A percentile compares a stretch with the other conserved stretches of the same genome.
phyloP scores from a whole-genome alignment of 2,329 filamentous ascomycete species.

The Nigrospora sphaerica region DNA sequence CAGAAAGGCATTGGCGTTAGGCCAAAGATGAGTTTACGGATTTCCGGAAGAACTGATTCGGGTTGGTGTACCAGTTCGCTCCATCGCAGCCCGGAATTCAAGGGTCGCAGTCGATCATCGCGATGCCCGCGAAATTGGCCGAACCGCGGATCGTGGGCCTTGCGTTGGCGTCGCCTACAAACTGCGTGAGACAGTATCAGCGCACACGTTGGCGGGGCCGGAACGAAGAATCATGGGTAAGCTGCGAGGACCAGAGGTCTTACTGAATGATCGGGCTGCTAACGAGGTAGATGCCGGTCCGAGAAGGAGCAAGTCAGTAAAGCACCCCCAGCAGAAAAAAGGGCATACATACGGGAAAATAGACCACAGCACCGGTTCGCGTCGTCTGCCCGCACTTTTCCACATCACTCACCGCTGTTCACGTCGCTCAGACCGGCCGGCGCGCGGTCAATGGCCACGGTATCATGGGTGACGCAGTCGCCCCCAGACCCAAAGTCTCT shows the following conservation, averaged over 20 bases:
- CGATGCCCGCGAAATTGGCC: slow-evolving; percentile 38
- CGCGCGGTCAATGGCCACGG: too few relatives aligned
- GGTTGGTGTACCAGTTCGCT: slow-evolving; percentile 46
- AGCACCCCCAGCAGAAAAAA: too few relatives aligned
- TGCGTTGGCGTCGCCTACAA: slow-evolving; percentile 31
- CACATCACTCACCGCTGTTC: slow-evolving; percentile 5
- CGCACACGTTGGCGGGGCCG: not conserved
- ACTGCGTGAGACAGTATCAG: slow-evolving; percentile 34
- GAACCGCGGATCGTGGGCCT: slow-evolving; percentile 54
- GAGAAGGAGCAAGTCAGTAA: too few relatives aligned
- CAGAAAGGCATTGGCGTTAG: slow-evolving; percentile 45
- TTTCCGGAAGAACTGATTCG: slow-evolving; percentile 46
- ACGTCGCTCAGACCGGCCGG: slow-evolving; percentile 2
- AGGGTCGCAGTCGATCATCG: slow-evolving; percentile 3
- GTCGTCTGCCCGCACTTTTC: slow-evolving; percentile 4
- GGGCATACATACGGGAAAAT: slow-evolving; percentile 9
- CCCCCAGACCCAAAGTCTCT: too few relatives aligned
- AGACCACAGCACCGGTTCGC: slow-evolving; percentile 7
- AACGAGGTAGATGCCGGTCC: slow-evolving; percentile 9
- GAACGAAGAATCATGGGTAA: not conserved
- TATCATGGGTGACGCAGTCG: too few relatives aligned
- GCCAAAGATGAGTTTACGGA: slow-evolving; percentile 47
- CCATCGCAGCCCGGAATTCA: slow-evolving; percentile 2
- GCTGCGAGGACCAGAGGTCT: too few relatives aligned
- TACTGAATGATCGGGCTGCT: slow-evolving; percentile 5